Conservation (phyloP, 306 rosid genomes). For the Oxytropis ochrocephala region DNA sequence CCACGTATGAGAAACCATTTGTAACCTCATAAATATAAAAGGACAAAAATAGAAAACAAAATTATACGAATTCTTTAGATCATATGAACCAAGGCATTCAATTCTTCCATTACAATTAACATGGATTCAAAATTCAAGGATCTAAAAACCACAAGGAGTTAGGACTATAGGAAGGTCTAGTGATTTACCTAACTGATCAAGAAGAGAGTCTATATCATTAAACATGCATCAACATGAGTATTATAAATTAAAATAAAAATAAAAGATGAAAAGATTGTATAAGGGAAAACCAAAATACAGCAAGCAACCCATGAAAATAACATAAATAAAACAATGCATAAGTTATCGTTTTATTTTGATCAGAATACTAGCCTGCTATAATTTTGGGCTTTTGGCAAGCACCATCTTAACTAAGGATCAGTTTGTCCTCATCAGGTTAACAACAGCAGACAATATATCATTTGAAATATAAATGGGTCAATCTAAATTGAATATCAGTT, state of each 20-base stretch:
- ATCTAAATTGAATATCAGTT: not conserved
- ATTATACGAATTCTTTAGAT: not conserved
- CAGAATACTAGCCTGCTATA: not conserved
- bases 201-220: not conserved
- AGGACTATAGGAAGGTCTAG: not conserved
- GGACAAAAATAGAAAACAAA: not conserved
- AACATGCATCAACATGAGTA: not conserved
- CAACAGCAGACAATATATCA: not conserved
- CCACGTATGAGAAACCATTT: slow-evolving; percentile 7
- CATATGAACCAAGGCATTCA: not conserved
- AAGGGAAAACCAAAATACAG: not conserved
- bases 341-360: not conserved
- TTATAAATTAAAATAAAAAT: not conserved
- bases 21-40: not conserved
- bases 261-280: not conserved
- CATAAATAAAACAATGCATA: not conserved
- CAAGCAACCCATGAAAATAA: not conserved
- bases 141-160: not conserved
- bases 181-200: not conserved
- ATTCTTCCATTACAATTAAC: not conserved
- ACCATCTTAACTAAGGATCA: not conserved
- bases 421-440: not conserved
- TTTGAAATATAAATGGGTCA: not conserved
- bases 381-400: not conserved
- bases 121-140: slow-evolving; percentile 1